Base-by-base conservation (phyloP, 225 moss, liverwort and hornwort species). In the Bryoerythrophyllum caledonicum region DNA sequence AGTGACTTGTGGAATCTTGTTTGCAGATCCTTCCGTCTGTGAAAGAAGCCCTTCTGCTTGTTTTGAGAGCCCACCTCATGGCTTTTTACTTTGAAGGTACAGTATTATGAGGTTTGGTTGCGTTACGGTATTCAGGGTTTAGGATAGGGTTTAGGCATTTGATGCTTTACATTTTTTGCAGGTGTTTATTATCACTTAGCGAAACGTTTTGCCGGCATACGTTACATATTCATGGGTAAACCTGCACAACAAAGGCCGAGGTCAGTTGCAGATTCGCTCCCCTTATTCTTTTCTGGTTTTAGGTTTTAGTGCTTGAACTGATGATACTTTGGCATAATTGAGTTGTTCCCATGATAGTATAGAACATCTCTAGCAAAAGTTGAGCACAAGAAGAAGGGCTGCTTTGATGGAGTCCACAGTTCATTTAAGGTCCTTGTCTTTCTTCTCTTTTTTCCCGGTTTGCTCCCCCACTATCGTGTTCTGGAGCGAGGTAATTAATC, bases 1-100 rank as follows among this genome's bases (percentile, higher is more conserved):
- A 40, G 56, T 53, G 63, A 37, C 64, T 76, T 28, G 62, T 77
- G 65, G 32, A 21, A 28, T 76, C 77, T 64, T 67, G 48, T 63
- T 19, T 51, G 76, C 93, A 99, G 99, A 87, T 92, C 51, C 93
- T 95, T 37, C 99, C 99, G 62, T 90, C 99, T 19, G 90, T 99
- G 69, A 93, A 90, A 79, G 97, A 95, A 76, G 99, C 86, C 26
- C 82, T 92, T 80, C 51, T 92, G 56, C 80, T 99, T 67, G 65
- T 95, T 79, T 72, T 99, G 82, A 95, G 97, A 74, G 91, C 97
- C 73, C 97, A 99, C 71, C 81, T 99, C 51, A 99, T 99, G 99
- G 85, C 95, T 56, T 99, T 95, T 75, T 99, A 99, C 68, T 99
- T 99, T 83, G 93, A 99, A 95, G 99, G 97, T 99, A 80, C 38